phyloP scores from a whole-genome alignment of 805 yeast genomes.

The Hanseniaspora lachancei region DNA sequence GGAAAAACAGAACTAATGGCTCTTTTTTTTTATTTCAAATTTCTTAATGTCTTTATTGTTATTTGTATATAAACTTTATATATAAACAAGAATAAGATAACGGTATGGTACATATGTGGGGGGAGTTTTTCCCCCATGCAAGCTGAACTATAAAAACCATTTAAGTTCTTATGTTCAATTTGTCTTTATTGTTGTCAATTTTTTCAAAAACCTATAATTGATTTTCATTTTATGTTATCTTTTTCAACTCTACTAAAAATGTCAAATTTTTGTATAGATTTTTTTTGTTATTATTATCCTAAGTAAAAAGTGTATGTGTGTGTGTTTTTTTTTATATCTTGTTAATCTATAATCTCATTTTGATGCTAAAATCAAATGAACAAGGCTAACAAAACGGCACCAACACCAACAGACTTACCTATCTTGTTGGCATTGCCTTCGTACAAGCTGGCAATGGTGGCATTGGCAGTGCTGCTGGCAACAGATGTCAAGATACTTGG shows the following conservation, averaged over 20 bases:
- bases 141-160: background rate
- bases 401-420: background rate
- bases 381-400: constrained; percentile 7
- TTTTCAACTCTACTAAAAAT: background rate
- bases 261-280: background rate
- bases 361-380: background rate
- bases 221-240: background rate
- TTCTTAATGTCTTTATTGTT: constrained; percentile 10
- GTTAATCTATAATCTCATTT: too few species aligned
- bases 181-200: background rate
- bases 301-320: background rate
- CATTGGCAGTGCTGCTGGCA: background rate
- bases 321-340: background rate
- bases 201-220: background rate
- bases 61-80: background rate
- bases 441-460: constrained; percentile 5
- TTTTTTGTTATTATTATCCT: background rate
- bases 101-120: background rate
- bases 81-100: background rate
- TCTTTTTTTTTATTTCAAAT: background rate
- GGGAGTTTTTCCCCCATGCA: background rate
- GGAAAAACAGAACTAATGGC: background rate
- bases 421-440: constrained; percentile 12
- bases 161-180: too few species aligned
- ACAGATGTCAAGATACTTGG: constrained; percentile 1